Conservation (phyloP, 305 asterid genomes). For the Fraxinus sp. region DNA sequence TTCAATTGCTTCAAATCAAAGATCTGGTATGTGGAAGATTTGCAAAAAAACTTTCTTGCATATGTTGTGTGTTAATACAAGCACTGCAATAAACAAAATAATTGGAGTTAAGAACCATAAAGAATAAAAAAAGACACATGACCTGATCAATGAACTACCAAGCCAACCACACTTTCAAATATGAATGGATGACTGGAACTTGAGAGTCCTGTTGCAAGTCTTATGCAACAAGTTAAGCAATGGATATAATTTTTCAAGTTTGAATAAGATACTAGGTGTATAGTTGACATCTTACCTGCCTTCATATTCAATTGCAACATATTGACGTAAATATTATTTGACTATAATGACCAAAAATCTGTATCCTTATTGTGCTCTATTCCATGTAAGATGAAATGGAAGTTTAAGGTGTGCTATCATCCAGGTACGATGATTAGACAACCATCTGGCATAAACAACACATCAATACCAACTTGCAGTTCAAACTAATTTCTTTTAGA, state of each 20-base stretch:
- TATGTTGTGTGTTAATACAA: neutral
- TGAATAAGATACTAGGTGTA: neutral
- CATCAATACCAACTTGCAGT: neutral
- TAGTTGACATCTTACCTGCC: neutral
- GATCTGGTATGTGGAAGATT: neutral
- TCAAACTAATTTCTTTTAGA: too few species aligned
- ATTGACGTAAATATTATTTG: too few species aligned
- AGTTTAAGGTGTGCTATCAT: neutral
- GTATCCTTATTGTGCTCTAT: too few species aligned
- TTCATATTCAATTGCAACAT: too few species aligned
- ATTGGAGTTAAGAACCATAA: neutral
- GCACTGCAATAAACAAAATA: neutral
- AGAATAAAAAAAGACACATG: neutral
- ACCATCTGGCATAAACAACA: neutral
- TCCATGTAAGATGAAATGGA: neutral
- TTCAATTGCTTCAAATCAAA: neutral
- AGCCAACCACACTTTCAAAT: conserved; percentile 21
- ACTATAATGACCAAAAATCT: too few species aligned
- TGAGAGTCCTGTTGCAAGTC: neutral
- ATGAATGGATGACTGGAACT: neutral
- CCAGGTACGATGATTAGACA: neutral
- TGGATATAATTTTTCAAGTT: neutral
- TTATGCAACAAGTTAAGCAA: neutral
- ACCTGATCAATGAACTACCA: neutral
- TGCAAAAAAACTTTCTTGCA: neutral